Evolutionary conservation across 805 yeast species (phyloP), one percentile per base, ranked within the genome.

Genomic region (Myxozyma lipomycoides): DNA sequence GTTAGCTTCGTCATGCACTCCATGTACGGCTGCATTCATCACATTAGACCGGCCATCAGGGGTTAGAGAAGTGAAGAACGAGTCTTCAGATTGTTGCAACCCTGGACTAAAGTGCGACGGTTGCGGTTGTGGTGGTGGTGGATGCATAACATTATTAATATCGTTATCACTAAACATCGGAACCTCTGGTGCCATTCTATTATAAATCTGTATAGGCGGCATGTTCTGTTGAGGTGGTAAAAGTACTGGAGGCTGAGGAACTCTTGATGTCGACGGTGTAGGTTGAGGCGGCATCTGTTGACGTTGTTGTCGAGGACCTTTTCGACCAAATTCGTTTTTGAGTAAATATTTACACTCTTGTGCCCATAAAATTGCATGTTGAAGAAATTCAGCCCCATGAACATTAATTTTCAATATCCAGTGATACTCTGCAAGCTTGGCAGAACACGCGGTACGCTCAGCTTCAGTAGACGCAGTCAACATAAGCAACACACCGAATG

Each of bases 301-400:
- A 19, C 36, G 6, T n/a, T 40, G 43, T 12, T 40, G 34, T 6
- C 32, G 26, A 30, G 39, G 10, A 4, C 45, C 43, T 26, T 30
- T 34, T 36, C 45, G 54, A 17, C 52, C 59, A 34, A 54, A 19
- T 43, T 56, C 56, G 39, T 30, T 40, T 41, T 51, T 49, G 32
- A 62, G 40, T 36, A 55, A 47, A 26, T 45, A 51, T 30, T 59
- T 56, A 46, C 60, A 60, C 28, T 62, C 63, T 43, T 62, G 64
- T 17, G 57, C 43, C 62, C 63, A 60, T 18, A 58, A 37, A 18
- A 62, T 58, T 3, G 64, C 62, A 34, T 61, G 63, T 43, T 59
- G 63, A 51, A 60, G 45, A 45, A 62, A 62, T 39, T 53, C 60
- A 2, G 65, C 63, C 2, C 60, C 62, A n/a, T 61, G 63, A 3